Conservation (phyloP, 1,139 yeast genomes). For the Sugiyamaella novakii region DNA sequence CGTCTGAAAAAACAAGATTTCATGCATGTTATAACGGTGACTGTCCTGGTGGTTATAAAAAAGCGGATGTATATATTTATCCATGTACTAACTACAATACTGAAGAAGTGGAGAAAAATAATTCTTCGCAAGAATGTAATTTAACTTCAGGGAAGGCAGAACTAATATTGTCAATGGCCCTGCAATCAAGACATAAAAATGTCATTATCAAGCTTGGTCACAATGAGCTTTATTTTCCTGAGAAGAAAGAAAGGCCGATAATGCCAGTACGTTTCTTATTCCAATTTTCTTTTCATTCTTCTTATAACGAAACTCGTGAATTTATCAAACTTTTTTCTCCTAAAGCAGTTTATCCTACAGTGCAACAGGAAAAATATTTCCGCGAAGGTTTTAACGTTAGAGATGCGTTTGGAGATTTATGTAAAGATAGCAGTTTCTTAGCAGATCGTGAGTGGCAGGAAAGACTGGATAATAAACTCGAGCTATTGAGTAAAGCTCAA, state of each 20-base stretch:
- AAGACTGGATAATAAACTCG: too few species aligned
- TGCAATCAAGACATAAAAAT: neutral
- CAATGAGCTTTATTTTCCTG: too few species aligned
- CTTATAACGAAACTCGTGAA: constrained; percentile 50
- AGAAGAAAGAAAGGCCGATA: constrained; percentile 37
- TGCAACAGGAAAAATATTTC: constrained; percentile 46
- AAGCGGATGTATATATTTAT: neutral
- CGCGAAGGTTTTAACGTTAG: constrained; percentile 48
- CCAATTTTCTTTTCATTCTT: constrained; percentile 59
- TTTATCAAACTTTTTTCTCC: constrained; percentile 49
- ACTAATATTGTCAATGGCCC: neutral
- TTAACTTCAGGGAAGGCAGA: neutral
- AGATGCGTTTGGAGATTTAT: constrained; percentile 50
- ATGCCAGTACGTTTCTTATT: constrained; percentile 49
- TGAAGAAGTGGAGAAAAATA: neutral
- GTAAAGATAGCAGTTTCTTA: constrained; percentile 36
- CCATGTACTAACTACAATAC: constrained; percentile 1
- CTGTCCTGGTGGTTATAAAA: neutral
- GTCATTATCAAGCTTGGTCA: neutral
- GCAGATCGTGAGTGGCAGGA: constrained; percentile 22
- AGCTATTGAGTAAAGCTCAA: too few species aligned
- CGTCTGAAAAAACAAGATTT: constrained; percentile 35
- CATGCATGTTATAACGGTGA: constrained; percentile 41
- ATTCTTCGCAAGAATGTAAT: neutral
- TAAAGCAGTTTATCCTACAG: constrained; percentile 52